Base-by-base conservation (phyloP, 345 rosid genomes). In the Populus nigra region DNA sequence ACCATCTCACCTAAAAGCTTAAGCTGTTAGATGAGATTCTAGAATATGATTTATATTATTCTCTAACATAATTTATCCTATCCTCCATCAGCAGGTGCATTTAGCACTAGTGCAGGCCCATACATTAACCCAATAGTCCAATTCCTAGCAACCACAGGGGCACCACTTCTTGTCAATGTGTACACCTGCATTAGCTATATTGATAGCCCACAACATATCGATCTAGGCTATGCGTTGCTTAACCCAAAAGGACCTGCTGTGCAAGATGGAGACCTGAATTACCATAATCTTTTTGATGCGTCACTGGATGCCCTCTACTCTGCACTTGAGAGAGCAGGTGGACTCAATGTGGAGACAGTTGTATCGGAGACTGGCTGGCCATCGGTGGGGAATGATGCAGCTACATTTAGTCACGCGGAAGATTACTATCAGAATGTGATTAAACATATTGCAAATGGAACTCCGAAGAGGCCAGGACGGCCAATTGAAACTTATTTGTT, bases 71-170 rank as follows among this genome's bases (percentile, higher is more conserved):
- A n/a, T n/a, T n/a, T n/a, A n/a, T n/a, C 86, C 6, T 80, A 49
- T 67, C 88, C 87, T 17, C 90, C 90, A 5, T 85, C 88, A 7
- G 65, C 27, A 0, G 85, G 85, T 11, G 5, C 61, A 23, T 85
- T 79, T 66, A 43, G 63, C 7, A 31, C 29, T 2, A 0, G n/a
- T 41, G 84, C 83, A 43, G 76, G n/a, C 25, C 41, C 77, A 22
- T 81, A 41, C 76, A 73, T 85, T 2, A 29, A 22, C n/a, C 79
- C 80, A 3, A 22, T 43, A 29, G 76, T n/a, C 36, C 68, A 77
- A 20, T 73, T 76, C 47, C 23, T 77, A 4, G 36, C 45, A 35
- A 43, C 27, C 27, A 76, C 68, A 31, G 49, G 36, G 10, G 62
- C 72, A 25, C 77, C 80, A 67, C 41, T 81, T 8, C 68, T 73